Percentiles rank a stretch among this genome's conserved stretches.
Conservation (phyloP, 345 rosid genomes). For the Turritis glabra region DNA sequence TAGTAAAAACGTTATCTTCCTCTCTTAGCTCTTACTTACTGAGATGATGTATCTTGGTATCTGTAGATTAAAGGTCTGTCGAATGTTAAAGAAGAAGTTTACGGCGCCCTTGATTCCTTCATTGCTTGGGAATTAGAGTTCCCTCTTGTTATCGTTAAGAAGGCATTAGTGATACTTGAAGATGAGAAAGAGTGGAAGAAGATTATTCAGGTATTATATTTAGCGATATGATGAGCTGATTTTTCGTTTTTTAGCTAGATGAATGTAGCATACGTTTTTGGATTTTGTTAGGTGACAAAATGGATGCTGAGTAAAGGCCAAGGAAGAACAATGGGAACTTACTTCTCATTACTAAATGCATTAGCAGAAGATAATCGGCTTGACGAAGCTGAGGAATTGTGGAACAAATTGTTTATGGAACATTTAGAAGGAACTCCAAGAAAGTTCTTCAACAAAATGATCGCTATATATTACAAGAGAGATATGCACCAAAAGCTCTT, state of each 20-base stretch:
- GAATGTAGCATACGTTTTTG: neutral
- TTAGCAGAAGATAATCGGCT: conserved; percentile 80
- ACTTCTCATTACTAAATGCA: conserved; percentile 77
- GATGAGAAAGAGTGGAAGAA: conserved; percentile 81
- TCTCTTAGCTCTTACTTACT: neutral
- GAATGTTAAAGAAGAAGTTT: conserved; percentile 91
- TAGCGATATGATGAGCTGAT: neutral
- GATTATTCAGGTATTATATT: conserved; percentile 66
- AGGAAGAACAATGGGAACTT: conserved; percentile 90
- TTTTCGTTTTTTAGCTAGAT: neutral
- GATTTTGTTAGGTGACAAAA: conserved; percentile 60
- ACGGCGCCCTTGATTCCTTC: conserved; percentile 89
- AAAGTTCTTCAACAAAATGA: conserved; percentile 72
- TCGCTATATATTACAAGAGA: conserved; percentile 68
- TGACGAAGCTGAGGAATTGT: conserved; percentile 88
- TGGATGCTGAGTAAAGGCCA: conserved; percentile 99
- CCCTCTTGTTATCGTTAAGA: conserved; percentile 81
- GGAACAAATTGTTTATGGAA: conserved; percentile 68
- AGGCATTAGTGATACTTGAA: conserved; percentile 84
- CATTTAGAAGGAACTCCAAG: conserved; percentile 76
- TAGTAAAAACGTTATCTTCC: neutral
- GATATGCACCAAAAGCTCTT: conserved; percentile 82
- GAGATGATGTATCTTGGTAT: conserved; percentile 8
- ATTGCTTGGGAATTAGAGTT: conserved; percentile 97
- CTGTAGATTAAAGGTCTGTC: conserved; percentile 69